A percentile compares a stretch with the other conserved stretches of the same genome.
These are phyloP conservation scores for Petunia axillaris DNA, from an alignment of 257 asterid genomes.

Conservation along the genomic window DNA sequence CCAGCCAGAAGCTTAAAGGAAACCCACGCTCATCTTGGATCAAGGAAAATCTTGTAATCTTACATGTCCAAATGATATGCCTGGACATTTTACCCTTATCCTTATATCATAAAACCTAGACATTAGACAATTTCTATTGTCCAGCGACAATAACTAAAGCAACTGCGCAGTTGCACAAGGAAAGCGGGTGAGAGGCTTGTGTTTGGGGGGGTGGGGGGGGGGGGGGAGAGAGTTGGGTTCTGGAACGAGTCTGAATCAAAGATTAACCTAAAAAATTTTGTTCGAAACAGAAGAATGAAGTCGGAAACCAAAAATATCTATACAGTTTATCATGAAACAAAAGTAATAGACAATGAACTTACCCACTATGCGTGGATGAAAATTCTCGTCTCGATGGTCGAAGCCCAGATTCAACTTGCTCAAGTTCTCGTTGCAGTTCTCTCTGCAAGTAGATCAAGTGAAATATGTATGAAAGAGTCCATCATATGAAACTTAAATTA, in stretches of 20 bases:
- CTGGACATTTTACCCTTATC: background rate
- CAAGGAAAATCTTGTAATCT: conserved; percentile 8
- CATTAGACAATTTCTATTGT: background rate
- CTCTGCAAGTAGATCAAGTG: conserved; percentile 54
- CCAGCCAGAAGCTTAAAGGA: background rate
- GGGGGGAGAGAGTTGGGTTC: background rate
- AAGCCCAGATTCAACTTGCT: conserved; percentile 87
- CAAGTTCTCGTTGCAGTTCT: conserved; percentile 94
- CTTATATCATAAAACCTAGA: background rate
- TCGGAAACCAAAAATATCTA: background rate
- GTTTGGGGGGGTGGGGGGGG: background rate
- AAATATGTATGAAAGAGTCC: conserved; percentile 17
- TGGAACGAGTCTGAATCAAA: conserved; percentile 16
- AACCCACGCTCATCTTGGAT: conserved; percentile 7
- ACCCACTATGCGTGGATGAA: conserved; percentile 78
- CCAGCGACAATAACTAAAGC: conserved; percentile 1
- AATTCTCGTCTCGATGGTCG: conserved; percentile 82
- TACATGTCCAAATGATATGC: conserved; percentile 4
- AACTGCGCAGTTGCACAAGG: conserved; percentile 6
- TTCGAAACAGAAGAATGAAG: background rate
- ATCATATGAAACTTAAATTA: conserved; percentile 19
- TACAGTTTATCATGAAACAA: conserved; percentile 2
- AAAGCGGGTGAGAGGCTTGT: background rate
- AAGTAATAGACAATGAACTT: conserved; percentile 31
- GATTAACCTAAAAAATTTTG: conserved; percentile 1